Percentiles rank a stretch among this genome's conserved stretches.
Evolutionary conservation across 441 rosid genomes (phyloP).

Genomic region (Adansonia rubrostipa): DNA sequence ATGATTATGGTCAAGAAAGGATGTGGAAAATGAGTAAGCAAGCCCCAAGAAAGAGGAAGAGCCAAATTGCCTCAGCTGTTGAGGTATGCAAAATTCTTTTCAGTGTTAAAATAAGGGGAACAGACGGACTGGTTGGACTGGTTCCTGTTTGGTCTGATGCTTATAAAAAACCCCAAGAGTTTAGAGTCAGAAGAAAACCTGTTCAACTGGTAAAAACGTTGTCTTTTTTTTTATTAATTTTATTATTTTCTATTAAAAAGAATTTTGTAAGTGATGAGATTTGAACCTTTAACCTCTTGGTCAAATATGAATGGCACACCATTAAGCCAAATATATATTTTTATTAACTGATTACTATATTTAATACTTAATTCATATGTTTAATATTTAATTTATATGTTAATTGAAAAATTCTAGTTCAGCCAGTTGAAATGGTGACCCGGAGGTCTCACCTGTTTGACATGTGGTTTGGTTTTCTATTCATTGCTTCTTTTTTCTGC

Average conservation of each 20-base stretch:
- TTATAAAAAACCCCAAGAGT: neutral
- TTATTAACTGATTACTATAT: neutral
- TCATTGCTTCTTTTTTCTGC: conserved; percentile 21
- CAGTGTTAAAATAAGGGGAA: neutral
- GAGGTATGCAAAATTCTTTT: conserved; percentile 58
- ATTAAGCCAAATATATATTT: neutral
- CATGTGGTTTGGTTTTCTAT: conserved; percentile 1
- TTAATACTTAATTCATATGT: neutral
- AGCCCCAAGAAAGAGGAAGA: conserved; percentile 82
- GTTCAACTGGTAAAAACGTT: neutral
- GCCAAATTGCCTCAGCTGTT: conserved; percentile 79
- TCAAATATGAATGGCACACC: neutral
- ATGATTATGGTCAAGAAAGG: conserved; percentile 92
- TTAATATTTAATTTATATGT: neutral
- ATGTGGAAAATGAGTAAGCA: conserved; percentile 84
- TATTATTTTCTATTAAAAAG: neutral
- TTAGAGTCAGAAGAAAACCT: neutral
- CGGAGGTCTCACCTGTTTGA: neutral
- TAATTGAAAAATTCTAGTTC: too few relatives aligned
- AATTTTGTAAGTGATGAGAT: neutral
- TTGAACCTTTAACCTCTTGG: neutral
- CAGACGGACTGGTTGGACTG: neutral
- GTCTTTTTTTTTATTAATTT: neutral
- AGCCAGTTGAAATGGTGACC: neutral
- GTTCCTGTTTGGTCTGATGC: neutral